These are phyloP conservation scores for Didymella pinodella DNA, from an alignment of 2,329 filamentous ascomycete genomes.

Conservation along the genomic window DNA sequence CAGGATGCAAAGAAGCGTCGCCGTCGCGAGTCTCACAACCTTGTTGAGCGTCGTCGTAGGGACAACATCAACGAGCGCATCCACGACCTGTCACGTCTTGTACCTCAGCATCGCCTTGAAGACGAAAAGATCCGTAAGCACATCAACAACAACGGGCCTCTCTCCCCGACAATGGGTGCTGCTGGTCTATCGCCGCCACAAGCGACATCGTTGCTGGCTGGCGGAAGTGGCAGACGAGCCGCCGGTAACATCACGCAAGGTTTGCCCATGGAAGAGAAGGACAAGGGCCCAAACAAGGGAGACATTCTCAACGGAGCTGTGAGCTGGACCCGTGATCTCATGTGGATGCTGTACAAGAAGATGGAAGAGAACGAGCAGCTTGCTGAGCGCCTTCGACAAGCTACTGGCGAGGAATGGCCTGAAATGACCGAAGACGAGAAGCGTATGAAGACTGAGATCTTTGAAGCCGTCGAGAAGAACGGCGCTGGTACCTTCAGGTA, in stretches of 20 bases:
- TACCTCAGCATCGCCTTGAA: constrained; percentile 89
- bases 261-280: constrained; percentile 92
- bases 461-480: constrained; percentile 85
- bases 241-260: constrained; percentile 89
- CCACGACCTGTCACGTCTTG: constrained; percentile 91
- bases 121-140: constrained; percentile 98
- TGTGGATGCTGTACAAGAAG: constrained; percentile 95
- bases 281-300: constrained; percentile 98
- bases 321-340: constrained; percentile 95
- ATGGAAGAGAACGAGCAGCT: constrained; percentile 89
- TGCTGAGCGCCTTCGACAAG: constrained; percentile 68
- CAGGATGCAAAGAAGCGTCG: constrained; percentile 94
- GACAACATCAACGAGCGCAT: constrained; percentile 99
- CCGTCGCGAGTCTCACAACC: constrained; percentile 91
- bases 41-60: constrained; percentile 90
- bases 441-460: constrained; percentile 92
- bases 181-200: constrained; percentile 73
- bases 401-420: constrained; percentile 46
- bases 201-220: constrained; percentile 87
- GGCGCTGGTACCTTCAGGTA: constrained; percentile 80
- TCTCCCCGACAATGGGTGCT: constrained; percentile 82
- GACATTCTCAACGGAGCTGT: constrained; percentile 98
- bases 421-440: constrained; percentile 84
- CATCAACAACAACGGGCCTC: constrained; percentile 86
- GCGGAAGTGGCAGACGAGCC: constrained; percentile 81